phyloP scores from a whole-genome alignment of 768 basidiomycete genomes.

The Paxillus rubicundulus region DNA sequence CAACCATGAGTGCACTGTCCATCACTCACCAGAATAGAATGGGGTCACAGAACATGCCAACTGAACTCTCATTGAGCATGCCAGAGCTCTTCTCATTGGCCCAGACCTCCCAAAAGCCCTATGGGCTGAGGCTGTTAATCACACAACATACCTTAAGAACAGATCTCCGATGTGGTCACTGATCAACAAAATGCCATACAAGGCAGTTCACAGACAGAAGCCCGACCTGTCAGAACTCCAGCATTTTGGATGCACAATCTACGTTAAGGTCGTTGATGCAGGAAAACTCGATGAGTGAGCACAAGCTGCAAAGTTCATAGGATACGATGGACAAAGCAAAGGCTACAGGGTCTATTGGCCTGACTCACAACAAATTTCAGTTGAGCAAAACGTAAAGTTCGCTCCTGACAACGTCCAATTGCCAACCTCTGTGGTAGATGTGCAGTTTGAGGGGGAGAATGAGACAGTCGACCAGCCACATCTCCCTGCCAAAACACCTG shows the following conservation, averaged over 20 bases:
- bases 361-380: conserved; percentile 4
- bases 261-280: conserved; percentile 4
- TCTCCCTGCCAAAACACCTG: not conserved
- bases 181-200: conserved; percentile 24
- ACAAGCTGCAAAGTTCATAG: conserved; percentile 11
- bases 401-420: not conserved
- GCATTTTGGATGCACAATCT: conserved; percentile 19
- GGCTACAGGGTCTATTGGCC: conserved; percentile 21
- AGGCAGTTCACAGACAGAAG: conserved; percentile 19
- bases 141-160: conserved; percentile 23
- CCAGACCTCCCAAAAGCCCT: conserved; percentile 18
- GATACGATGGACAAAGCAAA: conserved; percentile 13
- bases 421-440: not conserved
- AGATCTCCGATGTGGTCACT: conserved; percentile 16
- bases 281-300: conserved; percentile 11
- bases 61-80: conserved; percentile 17
- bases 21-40: conserved; percentile 28
- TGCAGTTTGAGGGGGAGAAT: conserved; percentile 15
- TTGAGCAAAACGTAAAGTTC: conserved; percentile 16
- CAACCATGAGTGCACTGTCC: conserved; percentile 15
- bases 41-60: conserved; percentile 29
- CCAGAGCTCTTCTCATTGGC: conserved; percentile 17
- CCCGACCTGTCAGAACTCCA: conserved; percentile 24
- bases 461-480: not conserved
- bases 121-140: conserved; percentile 24